These are phyloP conservation scores for Oxytropis ochrocephala DNA, from an alignment of 306 rosid genomes.

Conservation along the genomic window DNA sequence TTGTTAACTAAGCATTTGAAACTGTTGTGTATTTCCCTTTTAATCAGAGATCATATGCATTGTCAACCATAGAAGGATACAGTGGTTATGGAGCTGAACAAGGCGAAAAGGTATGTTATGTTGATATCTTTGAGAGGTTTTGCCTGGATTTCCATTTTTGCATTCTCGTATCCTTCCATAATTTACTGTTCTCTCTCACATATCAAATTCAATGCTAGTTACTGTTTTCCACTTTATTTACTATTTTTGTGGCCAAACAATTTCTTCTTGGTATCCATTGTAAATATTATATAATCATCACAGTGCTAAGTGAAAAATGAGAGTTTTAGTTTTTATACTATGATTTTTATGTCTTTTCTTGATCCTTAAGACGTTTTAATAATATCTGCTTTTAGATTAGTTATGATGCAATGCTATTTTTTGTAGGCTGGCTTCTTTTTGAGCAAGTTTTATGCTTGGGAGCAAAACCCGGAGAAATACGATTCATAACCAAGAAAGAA, in stretches of 20 bases:
- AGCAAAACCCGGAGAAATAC: too few relatives aligned
- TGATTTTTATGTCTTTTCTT: too few relatives aligned
- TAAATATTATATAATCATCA: not conserved
- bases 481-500: too few relatives aligned
- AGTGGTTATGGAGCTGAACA: constrained; percentile 98
- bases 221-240: not conserved
- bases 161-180: not conserved
- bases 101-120: constrained; percentile 93
- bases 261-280: not conserved
- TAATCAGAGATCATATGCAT: constrained; percentile 62
- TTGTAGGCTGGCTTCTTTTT: too few relatives aligned
- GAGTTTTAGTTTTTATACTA: not conserved
- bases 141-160: not conserved
- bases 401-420: too few relatives aligned
- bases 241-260: not conserved
- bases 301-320: not conserved
- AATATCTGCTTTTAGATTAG: too few relatives aligned
- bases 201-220: constrained; percentile 2
- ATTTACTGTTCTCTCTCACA: not conserved
- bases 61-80: constrained; percentile 82
- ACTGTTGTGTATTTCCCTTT: not conserved
- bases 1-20: not conserved
- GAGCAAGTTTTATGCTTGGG: too few relatives aligned
- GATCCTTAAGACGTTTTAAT: too few relatives aligned
- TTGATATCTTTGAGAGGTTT: not conserved